A percentile compares a stretch with the other conserved stretches of the same genome.
phyloP scores from a whole-genome alignment of 129 eudicot genomes.

The Saposhnikovia divaricata region DNA sequence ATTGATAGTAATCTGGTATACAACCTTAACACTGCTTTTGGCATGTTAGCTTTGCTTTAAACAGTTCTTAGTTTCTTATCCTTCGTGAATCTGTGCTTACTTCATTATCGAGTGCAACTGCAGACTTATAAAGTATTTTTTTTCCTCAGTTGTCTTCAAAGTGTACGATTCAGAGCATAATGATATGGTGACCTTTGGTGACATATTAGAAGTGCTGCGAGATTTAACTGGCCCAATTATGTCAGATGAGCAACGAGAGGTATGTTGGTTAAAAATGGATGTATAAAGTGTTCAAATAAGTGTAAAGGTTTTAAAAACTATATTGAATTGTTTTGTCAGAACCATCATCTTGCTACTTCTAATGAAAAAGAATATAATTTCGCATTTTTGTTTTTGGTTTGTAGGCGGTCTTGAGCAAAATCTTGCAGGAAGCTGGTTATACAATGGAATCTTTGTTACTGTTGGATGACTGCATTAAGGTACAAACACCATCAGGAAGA shows the following conservation, averaged over 20 bases:
- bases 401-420: slow-evolving; percentile 68
- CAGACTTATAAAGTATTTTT: not conserved
- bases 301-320: not conserved
- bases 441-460: slow-evolving; percentile 56
- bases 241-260: slow-evolving; percentile 89
- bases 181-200: slow-evolving; percentile 71
- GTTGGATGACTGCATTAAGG: slow-evolving; percentile 79
- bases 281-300: not conserved
- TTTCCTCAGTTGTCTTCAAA: slow-evolving; percentile 68
- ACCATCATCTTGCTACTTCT: not conserved
- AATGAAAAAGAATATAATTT: not conserved
- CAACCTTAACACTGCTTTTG: not conserved
- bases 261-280: not conserved
- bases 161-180: slow-evolving; percentile 80
- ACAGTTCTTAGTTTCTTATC: not conserved
- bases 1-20: not conserved
- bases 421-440: slow-evolving; percentile 83
- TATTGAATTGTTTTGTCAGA: not conserved
- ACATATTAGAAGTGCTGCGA: slow-evolving; percentile 59
- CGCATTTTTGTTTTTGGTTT: slow-evolving; percentile 2
- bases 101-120: not conserved
- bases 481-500: slow-evolving; percentile 7
- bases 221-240: slow-evolving; percentile 81
- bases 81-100: not conserved
- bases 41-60: not conserved